phyloP scores from a whole-genome alignment of 768 basidiomycete species.

The Suillus fuscotomentosus region DNA sequence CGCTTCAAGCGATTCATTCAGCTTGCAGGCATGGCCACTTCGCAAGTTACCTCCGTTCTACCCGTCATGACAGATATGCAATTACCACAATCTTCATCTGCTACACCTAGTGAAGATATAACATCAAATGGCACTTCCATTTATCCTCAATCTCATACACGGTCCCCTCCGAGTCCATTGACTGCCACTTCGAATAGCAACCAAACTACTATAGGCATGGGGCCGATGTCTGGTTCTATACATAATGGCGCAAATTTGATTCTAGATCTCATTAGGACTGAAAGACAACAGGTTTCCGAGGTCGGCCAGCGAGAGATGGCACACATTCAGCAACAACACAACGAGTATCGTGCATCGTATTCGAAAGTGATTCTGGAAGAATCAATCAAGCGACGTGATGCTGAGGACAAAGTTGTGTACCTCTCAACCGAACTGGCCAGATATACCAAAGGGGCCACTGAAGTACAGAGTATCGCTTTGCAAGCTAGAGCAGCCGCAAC shows the following conservation, averaged over 20 bases:
- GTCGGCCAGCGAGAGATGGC: neutral
- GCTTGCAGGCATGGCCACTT: slow-evolving; percentile 2
- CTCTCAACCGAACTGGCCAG: slow-evolving; percentile 1
- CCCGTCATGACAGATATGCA: slow-evolving; percentile 17
- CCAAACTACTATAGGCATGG: neutral
- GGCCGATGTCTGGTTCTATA: slow-evolving; percentile 1
- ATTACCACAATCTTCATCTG: slow-evolving; percentile 1
- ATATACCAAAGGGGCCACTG: neutral
- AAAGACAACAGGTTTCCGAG: slow-evolving; percentile 2
- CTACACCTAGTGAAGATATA: neutral
- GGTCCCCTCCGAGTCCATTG: neutral
- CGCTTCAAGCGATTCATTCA: neutral
- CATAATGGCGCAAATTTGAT: slow-evolving; percentile 1
- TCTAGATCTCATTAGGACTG: slow-evolving; percentile 1
- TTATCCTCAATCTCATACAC: neutral
- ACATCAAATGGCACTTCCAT: no score
- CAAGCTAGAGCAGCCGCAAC: slow-evolving; percentile 1
- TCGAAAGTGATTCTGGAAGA: neutral
- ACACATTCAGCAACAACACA: slow-evolving; percentile 1
- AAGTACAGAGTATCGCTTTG: neutral
- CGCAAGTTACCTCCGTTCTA: neutral
- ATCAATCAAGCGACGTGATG: neutral
- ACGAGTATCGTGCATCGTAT: neutral
- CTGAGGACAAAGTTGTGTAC: neutral
- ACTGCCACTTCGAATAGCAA: neutral